Conservation (phyloP, 345 rosid genomes). For the Heritiera fomes region DNA sequence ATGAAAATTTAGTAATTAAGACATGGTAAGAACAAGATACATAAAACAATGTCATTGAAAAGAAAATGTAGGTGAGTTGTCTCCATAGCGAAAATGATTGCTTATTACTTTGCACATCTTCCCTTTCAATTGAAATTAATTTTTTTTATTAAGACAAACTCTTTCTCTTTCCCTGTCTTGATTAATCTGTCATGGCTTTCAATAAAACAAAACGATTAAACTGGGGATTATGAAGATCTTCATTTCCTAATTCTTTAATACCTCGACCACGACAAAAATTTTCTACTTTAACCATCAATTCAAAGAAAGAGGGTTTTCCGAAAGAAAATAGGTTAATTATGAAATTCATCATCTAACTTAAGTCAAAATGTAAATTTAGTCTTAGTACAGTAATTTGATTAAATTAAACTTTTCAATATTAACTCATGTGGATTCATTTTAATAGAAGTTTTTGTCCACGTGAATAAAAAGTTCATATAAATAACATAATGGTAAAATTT, state of each 20-base stretch:
- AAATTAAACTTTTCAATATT: too few species aligned
- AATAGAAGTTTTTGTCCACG: too few species aligned
- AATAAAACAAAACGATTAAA: background rate
- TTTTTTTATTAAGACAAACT: background rate
- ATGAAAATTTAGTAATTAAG: background rate
- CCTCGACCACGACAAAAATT: background rate
- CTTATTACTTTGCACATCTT: background rate
- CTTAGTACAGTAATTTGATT: too few species aligned
- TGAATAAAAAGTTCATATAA: too few species aligned
- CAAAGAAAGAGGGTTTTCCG: background rate
- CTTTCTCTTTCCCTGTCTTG: background rate
- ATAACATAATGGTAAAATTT: too few species aligned
- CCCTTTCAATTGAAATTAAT: background rate
- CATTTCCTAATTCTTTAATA: slow-evolving; percentile 1
- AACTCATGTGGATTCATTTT: too few species aligned
- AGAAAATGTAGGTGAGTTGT: slow-evolving; percentile 17
- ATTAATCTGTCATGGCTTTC: slow-evolving; percentile 6
- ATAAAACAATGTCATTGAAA: background rate
- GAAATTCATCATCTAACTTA: too few species aligned
- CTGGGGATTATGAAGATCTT: slow-evolving; percentile 2
- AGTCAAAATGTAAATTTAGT: too few species aligned
- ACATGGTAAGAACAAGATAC: background rate
- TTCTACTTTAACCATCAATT: slow-evolving; percentile 1
- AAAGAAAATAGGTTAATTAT: too few species aligned
- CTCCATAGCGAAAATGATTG: slow-evolving; percentile 1